Base-by-base conservation (phyloP, 164 flowering plant genomes). In the Vitis amurensis region DNA sequence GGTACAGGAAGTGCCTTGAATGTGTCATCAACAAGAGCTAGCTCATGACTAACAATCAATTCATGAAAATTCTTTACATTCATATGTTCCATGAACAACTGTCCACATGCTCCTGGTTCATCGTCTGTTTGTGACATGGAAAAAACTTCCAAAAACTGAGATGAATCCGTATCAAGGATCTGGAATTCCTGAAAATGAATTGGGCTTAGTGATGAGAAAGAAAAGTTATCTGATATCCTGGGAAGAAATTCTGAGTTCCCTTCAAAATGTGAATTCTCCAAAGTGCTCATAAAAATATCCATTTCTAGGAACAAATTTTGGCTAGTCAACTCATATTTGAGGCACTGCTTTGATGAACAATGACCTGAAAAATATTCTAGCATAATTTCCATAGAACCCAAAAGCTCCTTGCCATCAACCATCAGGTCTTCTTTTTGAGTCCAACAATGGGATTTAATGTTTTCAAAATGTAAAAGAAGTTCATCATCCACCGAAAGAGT, bases 1-100 rank as follows among this genome's bases (percentile, higher is more conserved):
- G 99, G 99, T 50, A 85, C 73, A 71, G 97, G 97, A 70, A 95
- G 73, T 70, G 97, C 84, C 71, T 78, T 89, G 76, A 95, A 90
- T 55, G 82, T 74, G 69, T 85, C 92, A 87, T 91, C 97, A 71
- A 74, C 78, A 47, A 87, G 79, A 56, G 77, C 81, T 44, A 95
- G 84, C 81, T 95, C 97, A 70, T 78, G 80, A 71, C 82, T 77
- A 74, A 95, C 85, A 71, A 91, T 68, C 73, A 86, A 76, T 47
- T 88, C 92, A 69, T 83, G 73, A 68, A 86, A 83, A 71, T 68
- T 87, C 71, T 63, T 75, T 61, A 87, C 82, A 47, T 65, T 79
- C 80, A 73, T 68, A 58, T 84, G 78, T 63, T 86, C 89, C 61
- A 19, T 59, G 63, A 81, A 75, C 81, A 88, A 77, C 61, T 71